Evolutionary conservation across 2,329 filamentous ascomycete species (phyloP), one percentile per base, ranked within the genome.

Genomic region (Amauroascus verrucosus): DNA sequence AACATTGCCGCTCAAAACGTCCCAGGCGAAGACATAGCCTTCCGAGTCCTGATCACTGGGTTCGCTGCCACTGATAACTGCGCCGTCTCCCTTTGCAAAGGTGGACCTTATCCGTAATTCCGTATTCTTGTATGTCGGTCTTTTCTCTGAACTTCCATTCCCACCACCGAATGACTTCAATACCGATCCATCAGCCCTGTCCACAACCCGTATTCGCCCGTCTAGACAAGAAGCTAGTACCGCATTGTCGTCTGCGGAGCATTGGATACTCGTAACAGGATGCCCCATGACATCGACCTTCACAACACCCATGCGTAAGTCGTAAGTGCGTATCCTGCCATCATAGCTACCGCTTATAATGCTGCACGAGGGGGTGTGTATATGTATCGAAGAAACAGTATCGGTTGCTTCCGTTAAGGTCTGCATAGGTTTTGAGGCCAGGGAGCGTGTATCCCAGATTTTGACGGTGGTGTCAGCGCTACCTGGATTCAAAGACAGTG

Each of bases 291-390:
- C 81, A 70, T 95, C 88, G 1, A 80, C 81, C 3, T 81, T 79
- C 47, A 83, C 76, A 50, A 74, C 75, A 0, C 90, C 90, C 76
- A 81, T 85, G 52, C 88, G 77, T 38, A 95, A 71, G 71, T 97
- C 91, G 70, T 97, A 96, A 56, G 77, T 77, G 51, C 91, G 75
- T 0, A 94, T 80, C 54, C 85, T 76, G 1, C 90, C 90, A 70
- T 97, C 91, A 54, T 95, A 87, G 66, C 87, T 90, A 0, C 85
- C 88, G 1, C 80, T 78, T 1, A 88, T 69, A 48, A 97, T 80
- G 68, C 65, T 70, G 54, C 68, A 69, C 0, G 62, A 67, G 9
- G 65, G 60, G 62, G 64, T 66, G 47, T 72, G 68, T 1, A 68
- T 66, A 54, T 70, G 64, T 3, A 72, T 56, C 6, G 63, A 65